A percentile compares a stretch with the other conserved stretches of the same genome.
These are phyloP conservation scores for Rhodotorula graminis DNA, from an alignment of 768 basidiomycete species.

Conservation along the genomic window DNA sequence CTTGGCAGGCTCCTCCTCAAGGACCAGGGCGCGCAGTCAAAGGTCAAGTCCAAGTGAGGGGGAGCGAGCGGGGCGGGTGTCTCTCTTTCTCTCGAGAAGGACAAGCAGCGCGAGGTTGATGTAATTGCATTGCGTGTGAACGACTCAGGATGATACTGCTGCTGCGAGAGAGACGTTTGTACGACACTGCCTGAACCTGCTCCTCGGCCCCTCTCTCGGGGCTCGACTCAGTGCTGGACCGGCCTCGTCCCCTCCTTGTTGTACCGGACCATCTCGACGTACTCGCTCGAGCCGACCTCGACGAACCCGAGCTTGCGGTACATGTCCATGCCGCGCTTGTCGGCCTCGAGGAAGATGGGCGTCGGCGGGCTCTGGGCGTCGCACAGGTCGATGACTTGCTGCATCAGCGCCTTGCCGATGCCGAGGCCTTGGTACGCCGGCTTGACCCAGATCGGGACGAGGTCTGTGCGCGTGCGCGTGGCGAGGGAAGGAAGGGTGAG, in stretches of 20 bases:
- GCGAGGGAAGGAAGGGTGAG: too few relatives aligned
- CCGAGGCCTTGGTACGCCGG: slow-evolving; percentile 21
- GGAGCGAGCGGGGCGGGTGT: too few relatives aligned
- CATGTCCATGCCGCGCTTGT: slow-evolving; percentile 13
- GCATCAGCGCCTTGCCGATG: slow-evolving; percentile 17
- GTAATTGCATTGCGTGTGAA: too few relatives aligned
- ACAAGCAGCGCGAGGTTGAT: too few relatives aligned
- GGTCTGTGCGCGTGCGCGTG: slow-evolving; percentile 19
- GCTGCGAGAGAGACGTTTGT: too few relatives aligned
- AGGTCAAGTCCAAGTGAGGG: background rate
- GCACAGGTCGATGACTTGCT: slow-evolving; percentile 19
- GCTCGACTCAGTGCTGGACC: background rate
- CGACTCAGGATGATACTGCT: too few relatives aligned
- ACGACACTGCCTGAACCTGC: too few relatives aligned
- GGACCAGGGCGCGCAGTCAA: background rate
- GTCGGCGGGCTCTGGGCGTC: background rate
- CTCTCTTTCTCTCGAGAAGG: too few relatives aligned
- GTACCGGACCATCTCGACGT: slow-evolving; percentile 11
- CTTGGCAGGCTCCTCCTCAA: background rate
- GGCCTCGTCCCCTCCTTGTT: background rate
- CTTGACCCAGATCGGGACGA: slow-evolving; percentile 21
- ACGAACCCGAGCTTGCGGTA: slow-evolving; percentile 27
- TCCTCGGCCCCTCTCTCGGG: too few relatives aligned
- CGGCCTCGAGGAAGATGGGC: slow-evolving; percentile 31
- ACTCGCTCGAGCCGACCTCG: slow-evolving; percentile 9